Percentiles rank a stretch among this genome's conserved stretches.
Evolutionary conservation across 2,329 filamentous ascomycete genomes (phyloP).

Genomic region (Coccinonectria pachysandricola): DNA sequence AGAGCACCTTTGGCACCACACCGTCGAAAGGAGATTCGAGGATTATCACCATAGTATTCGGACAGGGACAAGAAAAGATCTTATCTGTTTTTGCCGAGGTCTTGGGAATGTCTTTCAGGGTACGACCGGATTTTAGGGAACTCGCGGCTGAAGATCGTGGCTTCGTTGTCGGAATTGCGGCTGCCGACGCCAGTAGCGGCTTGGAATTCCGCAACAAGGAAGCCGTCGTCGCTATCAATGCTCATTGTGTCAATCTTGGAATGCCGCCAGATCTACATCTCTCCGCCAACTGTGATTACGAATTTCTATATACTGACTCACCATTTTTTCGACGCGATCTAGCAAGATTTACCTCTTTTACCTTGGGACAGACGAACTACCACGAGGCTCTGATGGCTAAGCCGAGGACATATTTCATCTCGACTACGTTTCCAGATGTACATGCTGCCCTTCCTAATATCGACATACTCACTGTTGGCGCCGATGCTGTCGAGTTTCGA

Average conservation of each 20-base stretch:
- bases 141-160: slow-evolving; percentile 46
- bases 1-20: slow-evolving; percentile 34
- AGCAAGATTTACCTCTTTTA: slow-evolving; percentile 68
- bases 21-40: slow-evolving; percentile 44
- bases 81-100: slow-evolving; percentile 69
- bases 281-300: slow-evolving; percentile 67
- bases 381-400: slow-evolving; percentile 72
- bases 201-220: slow-evolving; percentile 47
- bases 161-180: slow-evolving; percentile 57
- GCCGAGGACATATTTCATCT: slow-evolving; percentile 72
- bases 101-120: slow-evolving; percentile 60
- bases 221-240: slow-evolving; percentile 60
- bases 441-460: slow-evolving; percentile 73
- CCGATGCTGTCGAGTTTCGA: slow-evolving; percentile 75
- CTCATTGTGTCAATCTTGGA: slow-evolving; percentile 62
- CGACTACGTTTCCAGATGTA: slow-evolving; percentile 80
- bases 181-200: slow-evolving; percentile 44
- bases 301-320: slow-evolving; percentile 69
- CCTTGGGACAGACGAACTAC: slow-evolving; percentile 67
- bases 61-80: slow-evolving; percentile 61
- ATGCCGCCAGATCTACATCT: slow-evolving; percentile 58
- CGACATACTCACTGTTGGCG: slow-evolving; percentile 77
- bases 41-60: slow-evolving; percentile 58
- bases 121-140: slow-evolving; percentile 44
- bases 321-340: slow-evolving; percentile 67